Conservation (phyloP, 2,329 filamentous ascomycete genomes). For the Periconia sp. region DNA sequence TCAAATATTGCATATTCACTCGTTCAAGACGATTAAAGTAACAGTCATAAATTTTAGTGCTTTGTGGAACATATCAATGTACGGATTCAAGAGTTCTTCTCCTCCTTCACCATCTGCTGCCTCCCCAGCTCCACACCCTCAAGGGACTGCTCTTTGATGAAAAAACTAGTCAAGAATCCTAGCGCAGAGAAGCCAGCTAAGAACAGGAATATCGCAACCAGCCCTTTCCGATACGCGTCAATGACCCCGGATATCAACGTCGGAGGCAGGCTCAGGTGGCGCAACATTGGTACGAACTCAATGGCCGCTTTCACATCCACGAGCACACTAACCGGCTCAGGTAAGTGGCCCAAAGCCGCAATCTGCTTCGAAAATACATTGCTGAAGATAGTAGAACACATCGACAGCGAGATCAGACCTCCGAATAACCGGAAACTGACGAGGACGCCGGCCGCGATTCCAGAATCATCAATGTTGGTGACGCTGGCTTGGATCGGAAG, state of each 20-base stretch:
- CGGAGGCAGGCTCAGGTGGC: neutral
- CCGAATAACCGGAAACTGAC: conserved; percentile 41
- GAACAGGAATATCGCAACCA: neutral
- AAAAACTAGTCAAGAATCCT: neutral
- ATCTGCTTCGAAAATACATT: conserved; percentile 2
- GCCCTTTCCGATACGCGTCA: neutral
- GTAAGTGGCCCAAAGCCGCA: neutral
- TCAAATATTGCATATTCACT: too few species aligned
- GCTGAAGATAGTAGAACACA: conserved; percentile 38
- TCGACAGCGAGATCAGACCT: conserved; percentile 37
- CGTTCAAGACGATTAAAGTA: too few species aligned
- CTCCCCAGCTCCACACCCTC: conserved; percentile 7
- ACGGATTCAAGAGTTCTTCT: too few species aligned
- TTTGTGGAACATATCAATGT: too few species aligned
- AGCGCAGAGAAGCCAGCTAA: neutral
- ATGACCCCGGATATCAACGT: neutral
- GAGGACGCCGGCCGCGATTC: conserved; percentile 36
- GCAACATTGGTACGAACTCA: conserved; percentile 9
- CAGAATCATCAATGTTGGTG: conserved; percentile 30
- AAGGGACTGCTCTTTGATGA: conserved; percentile 3
- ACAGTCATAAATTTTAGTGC: too few species aligned
- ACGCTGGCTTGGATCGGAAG: conserved; percentile 2
- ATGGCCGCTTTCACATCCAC: conserved; percentile 6
- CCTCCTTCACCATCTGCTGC: neutral
- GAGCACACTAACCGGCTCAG: conserved; percentile 2